These are phyloP conservation scores for Verticillium dahliae DNA, from an alignment of 2,329 filamentous ascomycete genomes.

Conservation along the genomic window DNA sequence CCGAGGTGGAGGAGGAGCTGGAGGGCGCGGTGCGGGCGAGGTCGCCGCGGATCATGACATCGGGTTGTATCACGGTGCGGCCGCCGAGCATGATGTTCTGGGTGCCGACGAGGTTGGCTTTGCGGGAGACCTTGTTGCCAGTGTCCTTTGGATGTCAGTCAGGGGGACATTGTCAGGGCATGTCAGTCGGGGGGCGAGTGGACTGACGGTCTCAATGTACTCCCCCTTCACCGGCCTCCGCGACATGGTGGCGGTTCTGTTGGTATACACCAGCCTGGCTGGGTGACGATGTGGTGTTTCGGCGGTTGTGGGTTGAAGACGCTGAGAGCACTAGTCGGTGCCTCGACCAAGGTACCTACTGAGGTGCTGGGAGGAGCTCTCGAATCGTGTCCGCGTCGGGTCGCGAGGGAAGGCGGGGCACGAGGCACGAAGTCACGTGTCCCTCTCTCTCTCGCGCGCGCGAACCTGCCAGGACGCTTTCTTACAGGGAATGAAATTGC, in stretches of 20 bases:
- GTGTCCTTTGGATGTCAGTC: constrained; percentile 60
- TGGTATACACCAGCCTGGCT: not conserved
- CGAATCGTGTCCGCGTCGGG: not conserved
- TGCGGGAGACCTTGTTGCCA: constrained; percentile 95
- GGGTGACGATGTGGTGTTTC: not conserved
- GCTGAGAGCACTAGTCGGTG: not conserved
- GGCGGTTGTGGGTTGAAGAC: not conserved
- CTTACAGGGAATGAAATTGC: too few relatives aligned
- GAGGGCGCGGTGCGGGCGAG: constrained; percentile 55
- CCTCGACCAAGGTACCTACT: too few relatives aligned
- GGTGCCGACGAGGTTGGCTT: constrained; percentile 85
- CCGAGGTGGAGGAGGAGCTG: constrained; percentile 23
- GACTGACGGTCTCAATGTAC: constrained; percentile 87
- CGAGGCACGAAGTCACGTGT: not conserved
- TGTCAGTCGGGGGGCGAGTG: too few relatives aligned
- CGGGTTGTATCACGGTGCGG: constrained; percentile 91
- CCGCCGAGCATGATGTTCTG: constrained; percentile 97
- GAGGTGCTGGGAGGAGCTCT: not conserved
- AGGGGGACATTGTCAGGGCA: not conserved
- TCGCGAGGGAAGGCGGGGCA: not conserved
- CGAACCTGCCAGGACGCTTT: too few relatives aligned
- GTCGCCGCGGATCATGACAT: constrained; percentile 90
- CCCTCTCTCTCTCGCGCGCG: not conserved
- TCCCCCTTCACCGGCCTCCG: constrained; percentile 77
- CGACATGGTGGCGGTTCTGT: constrained; percentile 51